A percentile compares a stretch with the other conserved stretches of the same genome.
Conservation (phyloP, 148 eudicot genomes). For the Fagopyrum esculentum region DNA sequence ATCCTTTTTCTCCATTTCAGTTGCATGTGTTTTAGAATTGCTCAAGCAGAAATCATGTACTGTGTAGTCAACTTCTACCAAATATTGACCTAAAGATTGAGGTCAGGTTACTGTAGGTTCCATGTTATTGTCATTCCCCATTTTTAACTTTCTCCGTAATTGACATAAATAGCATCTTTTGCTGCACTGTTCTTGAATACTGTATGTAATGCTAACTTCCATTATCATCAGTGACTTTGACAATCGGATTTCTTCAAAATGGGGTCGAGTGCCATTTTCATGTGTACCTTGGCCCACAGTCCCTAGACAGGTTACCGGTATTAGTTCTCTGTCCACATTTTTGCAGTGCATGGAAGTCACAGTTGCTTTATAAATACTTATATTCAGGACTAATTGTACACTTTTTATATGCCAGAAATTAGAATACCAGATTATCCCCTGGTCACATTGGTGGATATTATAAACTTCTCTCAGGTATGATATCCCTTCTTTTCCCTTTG, state of each 20-base stretch:
- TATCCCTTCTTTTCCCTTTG: background rate
- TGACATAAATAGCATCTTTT: background rate
- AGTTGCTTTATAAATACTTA: background rate
- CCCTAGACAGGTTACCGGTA: slow-evolving; percentile 55
- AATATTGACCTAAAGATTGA: background rate
- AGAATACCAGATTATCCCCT: slow-evolving; percentile 48
- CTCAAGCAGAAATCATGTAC: background rate
- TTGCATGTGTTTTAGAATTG: background rate
- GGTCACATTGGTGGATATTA: slow-evolving; percentile 34
- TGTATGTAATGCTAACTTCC: background rate
- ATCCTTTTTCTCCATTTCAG: background rate
- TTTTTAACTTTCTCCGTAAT: background rate
- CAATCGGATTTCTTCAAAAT: slow-evolving; percentile 43
- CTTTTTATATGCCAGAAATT: slow-evolving; percentile 39
- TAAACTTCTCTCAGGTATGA: slow-evolving; percentile 8
- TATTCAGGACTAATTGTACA: background rate
- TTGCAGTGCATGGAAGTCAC: background rate
- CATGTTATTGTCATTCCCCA: background rate
- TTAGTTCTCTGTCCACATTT: background rate
- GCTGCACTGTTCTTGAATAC: background rate
- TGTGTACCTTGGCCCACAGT: slow-evolving; percentile 58
- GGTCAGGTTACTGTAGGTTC: background rate
- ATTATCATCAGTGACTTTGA: slow-evolving; percentile 36
- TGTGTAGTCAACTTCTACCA: background rate
- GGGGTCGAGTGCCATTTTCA: slow-evolving; percentile 63